Evolutionary conservation across 2,329 filamentous ascomycete genomes (phyloP).

Genomic region (Cadophora gregata): DNA sequence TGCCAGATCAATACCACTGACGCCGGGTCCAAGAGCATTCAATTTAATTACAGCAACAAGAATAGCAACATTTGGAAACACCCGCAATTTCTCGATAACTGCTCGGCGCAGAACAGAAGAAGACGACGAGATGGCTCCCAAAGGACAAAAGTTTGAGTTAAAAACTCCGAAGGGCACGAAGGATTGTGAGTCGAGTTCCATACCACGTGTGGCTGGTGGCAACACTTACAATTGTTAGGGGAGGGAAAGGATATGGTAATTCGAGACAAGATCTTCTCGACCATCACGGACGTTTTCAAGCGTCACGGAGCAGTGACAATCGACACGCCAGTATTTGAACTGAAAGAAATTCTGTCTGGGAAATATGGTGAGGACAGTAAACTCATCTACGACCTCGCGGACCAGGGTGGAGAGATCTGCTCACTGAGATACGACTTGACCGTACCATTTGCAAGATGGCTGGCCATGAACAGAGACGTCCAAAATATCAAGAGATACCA

Average conservation of each 20-base stretch:
- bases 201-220: conserved; percentile 18
- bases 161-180: conserved; percentile 93
- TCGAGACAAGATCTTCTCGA: conserved; percentile 78
- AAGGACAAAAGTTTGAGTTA: conserved; percentile 65
- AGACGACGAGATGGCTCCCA: conserved; percentile 45
- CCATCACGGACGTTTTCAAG: conserved; percentile 81
- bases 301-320: conserved; percentile 81
- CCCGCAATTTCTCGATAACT: conserved; percentile 35
- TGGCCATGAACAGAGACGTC: conserved; percentile 83
- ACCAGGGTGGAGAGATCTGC: conserved; percentile 86
- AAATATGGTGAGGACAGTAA: conserved; percentile 95
- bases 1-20: conserved; percentile 41
- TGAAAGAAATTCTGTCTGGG: conserved; percentile 83
- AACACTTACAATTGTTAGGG: conserved; percentile 51
- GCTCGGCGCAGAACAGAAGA: conserved; percentile 32
- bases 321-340: conserved; percentile 84
- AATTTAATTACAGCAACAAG: conserved; percentile 25
- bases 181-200: conserved; percentile 62
- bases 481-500: conserved; percentile 92
- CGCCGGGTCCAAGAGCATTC: conserved; percentile 18
- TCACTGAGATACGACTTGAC: conserved; percentile 88
- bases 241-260: conserved; percentile 79
- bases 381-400: conserved; percentile 87
- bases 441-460: conserved; percentile 88
- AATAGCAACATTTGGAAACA: conserved; percentile 25